These are phyloP conservation scores for Sclerotinia minor DNA, from an alignment of 2,329 filamentous ascomycete species.

Conservation along the genomic window DNA sequence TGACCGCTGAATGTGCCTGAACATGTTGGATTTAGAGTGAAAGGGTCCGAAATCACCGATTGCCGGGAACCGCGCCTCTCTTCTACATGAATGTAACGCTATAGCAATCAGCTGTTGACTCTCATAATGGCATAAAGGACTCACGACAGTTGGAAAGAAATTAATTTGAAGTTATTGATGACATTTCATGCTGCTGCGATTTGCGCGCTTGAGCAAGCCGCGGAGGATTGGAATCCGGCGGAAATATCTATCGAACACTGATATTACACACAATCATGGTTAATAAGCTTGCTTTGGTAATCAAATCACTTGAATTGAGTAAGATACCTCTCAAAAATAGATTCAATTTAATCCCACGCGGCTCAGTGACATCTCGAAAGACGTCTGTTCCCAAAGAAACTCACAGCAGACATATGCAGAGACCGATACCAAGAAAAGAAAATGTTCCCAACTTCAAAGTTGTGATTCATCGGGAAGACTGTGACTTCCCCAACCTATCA, in stretches of 20 bases:
- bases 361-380: not conserved
- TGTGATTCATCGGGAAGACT: not conserved
- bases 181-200: not conserved
- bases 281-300: not conserved
- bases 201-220: not conserved
- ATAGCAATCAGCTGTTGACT: not conserved
- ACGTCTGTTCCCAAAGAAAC: not conserved
- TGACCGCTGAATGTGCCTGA: no score
- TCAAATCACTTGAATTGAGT: not conserved
- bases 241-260: not conserved
- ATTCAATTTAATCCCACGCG: not conserved
- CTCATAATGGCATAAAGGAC: not conserved
- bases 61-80: no score
- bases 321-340: not conserved
- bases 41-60: not conserved
- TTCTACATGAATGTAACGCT: not conserved
- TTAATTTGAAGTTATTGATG: not conserved
- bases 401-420: slow-evolving; percentile 4
- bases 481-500: slow-evolving; percentile 1
- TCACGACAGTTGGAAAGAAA: not conserved
- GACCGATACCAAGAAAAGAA: not conserved
- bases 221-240: not conserved
- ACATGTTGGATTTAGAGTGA: not conserved
- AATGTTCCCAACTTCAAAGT: no score
- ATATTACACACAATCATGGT: not conserved